Conservation (phyloP, 1,284 basidiomycete genomes). For the Sporisorium exsertum region DNA sequence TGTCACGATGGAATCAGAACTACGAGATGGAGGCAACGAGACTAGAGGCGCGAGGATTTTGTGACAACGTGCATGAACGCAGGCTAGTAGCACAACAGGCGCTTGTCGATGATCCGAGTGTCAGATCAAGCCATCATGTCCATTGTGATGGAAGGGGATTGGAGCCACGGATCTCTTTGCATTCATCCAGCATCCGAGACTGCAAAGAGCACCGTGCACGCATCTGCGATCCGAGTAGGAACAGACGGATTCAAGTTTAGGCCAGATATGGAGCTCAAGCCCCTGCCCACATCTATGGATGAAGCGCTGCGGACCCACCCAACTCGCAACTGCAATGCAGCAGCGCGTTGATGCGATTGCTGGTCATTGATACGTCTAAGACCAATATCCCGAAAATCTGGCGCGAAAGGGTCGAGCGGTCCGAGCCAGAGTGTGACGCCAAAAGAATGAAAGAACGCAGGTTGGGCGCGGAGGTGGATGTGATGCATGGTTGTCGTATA, state of each 20-base stretch:
- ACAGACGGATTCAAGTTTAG: neutral
- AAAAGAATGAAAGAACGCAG: conserved; percentile 1
- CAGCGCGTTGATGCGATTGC: neutral
- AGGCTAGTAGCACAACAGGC: conserved; percentile 1
- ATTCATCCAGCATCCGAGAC: neutral
- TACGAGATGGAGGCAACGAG: conserved; percentile 19
- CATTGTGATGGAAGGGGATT: neutral
- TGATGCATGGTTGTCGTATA: neutral
- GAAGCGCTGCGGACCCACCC: conserved; percentile 1
- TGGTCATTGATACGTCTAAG: conserved; percentile 2
- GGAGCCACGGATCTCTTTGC: neutral
- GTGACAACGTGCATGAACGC: conserved; percentile 8
- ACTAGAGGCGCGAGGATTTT: neutral
- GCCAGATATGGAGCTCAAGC: neutral
- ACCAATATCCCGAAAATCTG: conserved; percentile 1
- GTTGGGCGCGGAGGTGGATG: neutral
- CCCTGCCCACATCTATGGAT: neutral
- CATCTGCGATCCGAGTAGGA: neutral
- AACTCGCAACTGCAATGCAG: neutral
- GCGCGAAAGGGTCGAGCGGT: conserved; percentile 13
- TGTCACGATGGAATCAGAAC: neutral
- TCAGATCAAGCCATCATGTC: neutral
- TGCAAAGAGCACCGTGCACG: neutral
- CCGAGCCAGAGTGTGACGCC: conserved; percentile 11
- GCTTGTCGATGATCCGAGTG: conserved; percentile 27